Conservation (phyloP, 2,329 filamentous ascomycete species). For the Aphanocladium album region DNA sequence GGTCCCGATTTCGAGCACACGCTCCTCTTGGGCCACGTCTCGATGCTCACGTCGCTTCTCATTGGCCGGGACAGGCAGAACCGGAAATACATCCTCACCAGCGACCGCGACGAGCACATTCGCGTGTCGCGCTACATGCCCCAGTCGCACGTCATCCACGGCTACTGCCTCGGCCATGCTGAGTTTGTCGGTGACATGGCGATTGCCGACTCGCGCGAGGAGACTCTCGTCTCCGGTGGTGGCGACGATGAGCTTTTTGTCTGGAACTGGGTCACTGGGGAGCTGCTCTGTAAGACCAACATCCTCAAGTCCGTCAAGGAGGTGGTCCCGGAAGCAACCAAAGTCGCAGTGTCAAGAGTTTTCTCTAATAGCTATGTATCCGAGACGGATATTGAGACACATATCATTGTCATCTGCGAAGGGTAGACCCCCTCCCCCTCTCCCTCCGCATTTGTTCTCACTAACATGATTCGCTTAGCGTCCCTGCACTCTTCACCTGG, state of each 20-base stretch:
- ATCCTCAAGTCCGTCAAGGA: conserved; percentile 41
- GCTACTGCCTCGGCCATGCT: conserved; percentile 81
- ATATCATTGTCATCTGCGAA: conserved; percentile 39
- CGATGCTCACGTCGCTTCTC: conserved; percentile 77
- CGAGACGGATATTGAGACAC: conserved; percentile 23
- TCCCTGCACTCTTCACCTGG: conserved; percentile 63
- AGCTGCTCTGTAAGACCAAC: conserved; percentile 49
- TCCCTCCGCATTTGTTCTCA: background rate
- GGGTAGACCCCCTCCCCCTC: conserved; percentile 34
- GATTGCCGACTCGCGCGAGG: conserved; percentile 49
- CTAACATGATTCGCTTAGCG: conserved; percentile 27
- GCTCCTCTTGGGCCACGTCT: conserved; percentile 86
- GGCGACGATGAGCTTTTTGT: conserved; percentile 74
- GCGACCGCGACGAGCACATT: conserved; percentile 67
- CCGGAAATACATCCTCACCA: conserved; percentile 49
- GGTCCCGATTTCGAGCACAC: conserved; percentile 63
- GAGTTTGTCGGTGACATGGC: conserved; percentile 78
- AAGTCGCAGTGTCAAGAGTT: conserved; percentile 45
- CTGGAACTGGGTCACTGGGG: conserved; percentile 71
- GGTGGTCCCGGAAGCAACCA: conserved; percentile 30
- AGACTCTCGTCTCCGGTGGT: conserved; percentile 77
- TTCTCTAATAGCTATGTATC: conserved; percentile 29
- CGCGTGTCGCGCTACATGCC: conserved; percentile 76
- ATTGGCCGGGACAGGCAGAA: conserved; percentile 39
- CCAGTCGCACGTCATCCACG: conserved; percentile 83